Evolutionary conservation across 2,329 filamentous ascomycete species (phyloP), one percentile per base, ranked within the genome.

Genomic region (Amesomyces nigricolor): DNA sequence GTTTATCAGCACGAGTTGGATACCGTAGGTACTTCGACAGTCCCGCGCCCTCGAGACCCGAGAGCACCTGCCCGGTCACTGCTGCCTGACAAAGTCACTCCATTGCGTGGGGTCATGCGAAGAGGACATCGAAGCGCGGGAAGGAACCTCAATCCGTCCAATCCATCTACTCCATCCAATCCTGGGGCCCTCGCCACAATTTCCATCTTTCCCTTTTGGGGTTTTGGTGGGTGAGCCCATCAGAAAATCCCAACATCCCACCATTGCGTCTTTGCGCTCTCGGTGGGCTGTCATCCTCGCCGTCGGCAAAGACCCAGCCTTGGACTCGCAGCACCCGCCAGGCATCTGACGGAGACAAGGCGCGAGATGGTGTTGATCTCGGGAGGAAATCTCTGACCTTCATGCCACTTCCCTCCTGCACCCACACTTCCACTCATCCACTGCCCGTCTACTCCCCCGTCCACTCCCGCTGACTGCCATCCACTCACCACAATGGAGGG

Each of bases 161-260:
- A 22, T 22, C 22, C 22, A 22, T n/a, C n/a, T n/a, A n/a, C n/a
- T 22, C 5, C 22, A 22, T 22, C 22, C 22, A 22, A 26, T 26
- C 22, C 22, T 26, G 22, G 6, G 26, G 10, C 38, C 37, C 17
- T 55, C 26, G 47, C 47, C 53, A 51, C 53, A 47, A 37, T 26
- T 26, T 4, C 22, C 22, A 26, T 26, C 22, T 26, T 26, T 26
- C 22, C 22, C 22, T 26, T 26, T 30, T 47, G 22, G 55, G 22
- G 32, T 35, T 35, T 35, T 35, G 32, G 32, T 35, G 32, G 54
- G 50, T 56, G 54, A 56, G 51, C 58, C 58, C 54, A 58, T 47
- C 40, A 26, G 19, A 37, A 26, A 42, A n/a, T 26, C 38, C 46
- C 32, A 55, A 54, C 56, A 56, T 57, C 52, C 55, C 58, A 56